Evolutionary conservation across 2,329 filamentous ascomycete genomes (phyloP), one percentile per base, ranked within the genome.

Genomic region (Exserohilum turcica): DNA sequence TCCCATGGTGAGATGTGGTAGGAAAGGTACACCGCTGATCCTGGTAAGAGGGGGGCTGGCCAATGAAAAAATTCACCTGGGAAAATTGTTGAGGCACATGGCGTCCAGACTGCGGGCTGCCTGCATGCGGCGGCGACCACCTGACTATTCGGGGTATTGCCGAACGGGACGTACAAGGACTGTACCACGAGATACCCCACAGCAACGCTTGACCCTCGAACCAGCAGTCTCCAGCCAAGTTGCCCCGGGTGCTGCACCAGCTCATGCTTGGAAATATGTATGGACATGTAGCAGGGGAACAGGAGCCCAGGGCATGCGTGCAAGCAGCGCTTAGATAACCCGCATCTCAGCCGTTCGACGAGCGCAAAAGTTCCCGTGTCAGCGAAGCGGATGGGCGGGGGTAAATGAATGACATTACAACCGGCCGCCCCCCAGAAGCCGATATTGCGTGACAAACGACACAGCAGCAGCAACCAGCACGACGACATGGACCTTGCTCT

Each of bases 111-210:
- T 64, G 49, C 43, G 31, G 38, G 39, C 35, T 53, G 52, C 40
- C 53, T 61, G 67, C 69, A 72, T 68, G 52, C 56, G 39, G 56
- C 59, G 56, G 56, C 50, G 61, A 67, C 60, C 68, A 72, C 65
- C 68, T 72, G 70, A 72, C 63, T 57, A 52, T 52, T 61, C 44
- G 53, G 57, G 53, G 50, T 48, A 62, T 48, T 54, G 47, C 55
- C 52, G 51, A 38, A 51, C 46, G 38, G n/a, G 56, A 48, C 52
- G 46, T 53, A 57, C 48, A 54, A 59, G 57, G 29, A 45, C 61
- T 56, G 57, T 52, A 59, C 56, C 40, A 47, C 44, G 44, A 54
- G 39, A 48, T 53, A 54, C 54, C 52, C 58, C 53, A 50, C 56
- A 52, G 32, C 50, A 38, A 35, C 38, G 40, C 45, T 44, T 45